phyloP scores from a whole-genome alignment of 768 basidiomycete species.

The Auriscalpium vulgare region DNA sequence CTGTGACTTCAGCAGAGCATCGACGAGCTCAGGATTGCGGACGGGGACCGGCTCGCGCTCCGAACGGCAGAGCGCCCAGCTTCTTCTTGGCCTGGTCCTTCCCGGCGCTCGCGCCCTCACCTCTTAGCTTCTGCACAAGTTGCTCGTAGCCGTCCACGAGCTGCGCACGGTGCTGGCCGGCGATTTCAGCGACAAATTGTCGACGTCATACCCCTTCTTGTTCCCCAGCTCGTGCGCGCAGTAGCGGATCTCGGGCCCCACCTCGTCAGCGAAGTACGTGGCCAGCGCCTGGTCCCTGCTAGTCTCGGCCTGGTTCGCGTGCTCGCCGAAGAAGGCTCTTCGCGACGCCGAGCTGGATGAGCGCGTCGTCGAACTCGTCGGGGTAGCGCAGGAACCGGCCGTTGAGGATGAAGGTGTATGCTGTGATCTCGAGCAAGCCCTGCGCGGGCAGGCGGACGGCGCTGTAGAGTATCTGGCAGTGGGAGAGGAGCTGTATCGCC shows the following conservation, averaged over 20 bases:
- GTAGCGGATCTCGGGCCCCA: conserved; percentile 86
- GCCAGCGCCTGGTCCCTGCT: conserved; percentile 86
- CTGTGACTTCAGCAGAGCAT: conserved; percentile 76
- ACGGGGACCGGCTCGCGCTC: conserved; percentile 79
- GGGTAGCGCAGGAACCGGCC: conserved; percentile 78
- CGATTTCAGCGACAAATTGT: conserved; percentile 59
- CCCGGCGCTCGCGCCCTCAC: conserved; percentile 30
- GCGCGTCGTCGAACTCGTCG: conserved; percentile 66
- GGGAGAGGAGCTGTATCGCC: conserved; percentile 69
- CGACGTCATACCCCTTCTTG: conserved; percentile 72
- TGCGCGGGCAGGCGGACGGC: conserved; percentile 45
- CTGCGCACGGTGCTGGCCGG: conserved; percentile 44
- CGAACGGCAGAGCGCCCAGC: conserved; percentile 60
- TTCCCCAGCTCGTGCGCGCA: conserved; percentile 85
- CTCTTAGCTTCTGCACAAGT: conserved; percentile 43
- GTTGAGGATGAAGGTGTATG: conserved; percentile 74
- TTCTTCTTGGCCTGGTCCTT: conserved; percentile 40
- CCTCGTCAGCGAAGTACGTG: conserved; percentile 73
- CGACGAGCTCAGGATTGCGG: conserved; percentile 86
- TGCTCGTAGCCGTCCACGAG: conserved; percentile 58
- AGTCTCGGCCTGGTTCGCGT: conserved; percentile 55
- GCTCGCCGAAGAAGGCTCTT: conserved; percentile 56
- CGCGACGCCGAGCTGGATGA: conserved; percentile 76
- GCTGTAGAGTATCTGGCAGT: conserved; percentile 56
- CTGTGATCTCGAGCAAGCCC: conserved; percentile 58